phyloP scores from a whole-genome alignment of 352 stramenopile genomes.

The Globisporangium iwayamae region DNA sequence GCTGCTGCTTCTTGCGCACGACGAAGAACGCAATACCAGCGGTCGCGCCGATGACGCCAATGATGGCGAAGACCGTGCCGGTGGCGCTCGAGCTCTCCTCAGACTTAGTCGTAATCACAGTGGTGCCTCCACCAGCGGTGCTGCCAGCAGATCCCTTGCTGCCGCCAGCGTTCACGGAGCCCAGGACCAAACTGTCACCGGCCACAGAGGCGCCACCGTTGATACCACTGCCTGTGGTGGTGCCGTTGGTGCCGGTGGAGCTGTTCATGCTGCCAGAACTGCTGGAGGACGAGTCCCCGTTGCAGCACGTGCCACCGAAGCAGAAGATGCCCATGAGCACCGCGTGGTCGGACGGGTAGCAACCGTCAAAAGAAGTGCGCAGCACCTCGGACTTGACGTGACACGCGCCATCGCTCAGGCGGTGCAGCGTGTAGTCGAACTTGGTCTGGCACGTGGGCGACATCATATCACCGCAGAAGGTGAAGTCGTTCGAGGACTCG shows the following conservation, averaged over 20 bases:
- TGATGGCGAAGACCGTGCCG: slow-evolving; percentile 42
- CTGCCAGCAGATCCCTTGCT: slow-evolving; percentile 2
- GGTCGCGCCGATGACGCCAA: slow-evolving; percentile 41
- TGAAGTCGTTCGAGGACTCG: slow-evolving; percentile 49
- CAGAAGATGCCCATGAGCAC: slow-evolving; percentile 57
- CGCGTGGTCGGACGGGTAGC: slow-evolving; percentile 76
- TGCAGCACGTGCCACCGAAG: slow-evolving; percentile 53
- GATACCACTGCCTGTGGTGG: not conserved
- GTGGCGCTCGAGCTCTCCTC: slow-evolving; percentile 28
- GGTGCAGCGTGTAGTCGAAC: slow-evolving; percentile 65
- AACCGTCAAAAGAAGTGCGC: slow-evolving; percentile 56
- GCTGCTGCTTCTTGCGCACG: slow-evolving; percentile 40
- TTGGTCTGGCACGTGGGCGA: slow-evolving; percentile 55
- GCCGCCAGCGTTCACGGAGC: slow-evolving; percentile 17
- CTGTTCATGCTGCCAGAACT: not conserved
- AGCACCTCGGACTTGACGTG: slow-evolving; percentile 55
- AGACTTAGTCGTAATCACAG: slow-evolving; percentile 44
- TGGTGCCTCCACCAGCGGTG: slow-evolving; percentile 12
- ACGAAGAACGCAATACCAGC: slow-evolving; percentile 48
- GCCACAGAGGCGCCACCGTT: slow-evolving; percentile 14
- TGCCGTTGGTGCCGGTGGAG: not conserved
- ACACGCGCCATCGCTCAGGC: slow-evolving; percentile 40
- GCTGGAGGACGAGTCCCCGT: slow-evolving; percentile 25
- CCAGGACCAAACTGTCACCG: slow-evolving; percentile 19
- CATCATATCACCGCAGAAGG: slow-evolving; percentile 71